Percentiles rank a stretch among this genome's conserved stretches.
These are phyloP conservation scores for Urochloa ruziziensis DNA, from an alignment of 176 grass and related monocot genomes.

Conservation along the genomic window DNA sequence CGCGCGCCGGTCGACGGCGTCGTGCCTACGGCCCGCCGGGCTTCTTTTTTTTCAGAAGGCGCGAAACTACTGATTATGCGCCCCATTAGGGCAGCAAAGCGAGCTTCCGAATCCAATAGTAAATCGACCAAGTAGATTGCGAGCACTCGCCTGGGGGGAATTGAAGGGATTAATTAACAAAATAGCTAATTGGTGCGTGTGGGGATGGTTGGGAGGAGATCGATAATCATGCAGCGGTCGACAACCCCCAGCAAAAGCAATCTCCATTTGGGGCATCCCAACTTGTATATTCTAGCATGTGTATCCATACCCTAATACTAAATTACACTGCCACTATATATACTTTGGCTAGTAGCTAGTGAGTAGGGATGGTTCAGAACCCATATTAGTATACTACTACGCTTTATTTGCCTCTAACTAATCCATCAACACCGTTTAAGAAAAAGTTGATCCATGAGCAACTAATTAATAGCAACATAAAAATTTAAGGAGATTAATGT, in stretches of 20 bases:
- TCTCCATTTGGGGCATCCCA: slow-evolving; percentile 20
- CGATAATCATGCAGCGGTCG: slow-evolving; percentile 33
- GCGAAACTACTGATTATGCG: slow-evolving; percentile 41
- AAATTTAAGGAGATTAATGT: neutral
- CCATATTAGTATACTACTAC: neutral
- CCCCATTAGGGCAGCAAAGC: slow-evolving; percentile 50
- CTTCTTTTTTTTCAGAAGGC: slow-evolving; percentile 22
- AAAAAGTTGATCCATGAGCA: neutral
- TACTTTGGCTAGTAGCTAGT: neutral
- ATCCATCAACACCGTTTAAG: slow-evolving; percentile 2
- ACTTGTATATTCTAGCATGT: slow-evolving; percentile 18
- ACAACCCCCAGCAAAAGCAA: slow-evolving; percentile 35
- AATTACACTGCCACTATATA: neutral
- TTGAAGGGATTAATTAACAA: slow-evolving; percentile 40
- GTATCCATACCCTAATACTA: slow-evolving; percentile 19
- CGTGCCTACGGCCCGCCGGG: slow-evolving; percentile 11
- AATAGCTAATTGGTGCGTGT: slow-evolving; percentile 16
- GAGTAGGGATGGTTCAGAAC: slow-evolving; percentile 2
- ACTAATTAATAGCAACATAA: neutral
- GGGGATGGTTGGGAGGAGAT: slow-evolving; percentile 28
- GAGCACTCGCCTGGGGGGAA: slow-evolving; percentile 27
- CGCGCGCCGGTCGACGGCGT: slow-evolving; percentile 37
- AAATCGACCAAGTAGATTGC: slow-evolving; percentile 23
- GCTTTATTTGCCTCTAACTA: slow-evolving; percentile 20
- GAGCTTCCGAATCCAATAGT: slow-evolving; percentile 38